Evolutionary conservation across 1,284 basidiomycete species (phyloP).

Genomic region (Stygiomarasmius scandens): DNA sequence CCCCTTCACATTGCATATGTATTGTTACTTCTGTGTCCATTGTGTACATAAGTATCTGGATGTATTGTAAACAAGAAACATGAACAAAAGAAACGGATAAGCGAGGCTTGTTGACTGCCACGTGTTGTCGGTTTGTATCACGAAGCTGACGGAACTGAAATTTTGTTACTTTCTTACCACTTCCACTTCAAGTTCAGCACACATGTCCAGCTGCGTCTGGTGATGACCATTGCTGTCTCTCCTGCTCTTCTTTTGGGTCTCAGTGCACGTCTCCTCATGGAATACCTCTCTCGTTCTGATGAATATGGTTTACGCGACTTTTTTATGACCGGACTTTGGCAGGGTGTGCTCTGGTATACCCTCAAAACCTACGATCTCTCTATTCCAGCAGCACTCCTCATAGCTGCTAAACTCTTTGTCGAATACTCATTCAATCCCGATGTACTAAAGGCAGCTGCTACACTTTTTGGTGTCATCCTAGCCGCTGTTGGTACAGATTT

Average conservation of each 20-base stretch:
- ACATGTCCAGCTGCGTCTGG: slow-evolving; percentile 13
- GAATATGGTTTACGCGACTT: slow-evolving; percentile 55
- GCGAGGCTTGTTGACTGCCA: not conserved
- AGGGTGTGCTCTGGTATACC: slow-evolving; percentile 73
- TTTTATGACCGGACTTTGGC: slow-evolving; percentile 71
- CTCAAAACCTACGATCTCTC: slow-evolving; percentile 56
- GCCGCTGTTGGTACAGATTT: slow-evolving; percentile 70
- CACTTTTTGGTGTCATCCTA: slow-evolving; percentile 62
- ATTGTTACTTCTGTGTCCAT: no score
- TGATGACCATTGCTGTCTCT: slow-evolving; percentile 42
- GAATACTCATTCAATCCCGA: slow-evolving; percentile 61
- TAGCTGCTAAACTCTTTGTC: slow-evolving; percentile 60
- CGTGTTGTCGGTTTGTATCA: not conserved
- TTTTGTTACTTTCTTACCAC: no score
- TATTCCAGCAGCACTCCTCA: slow-evolving; percentile 55
- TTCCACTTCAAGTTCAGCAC: slow-evolving; percentile 1
- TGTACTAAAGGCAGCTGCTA: slow-evolving; percentile 52
- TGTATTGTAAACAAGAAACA: no score
- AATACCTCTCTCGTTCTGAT: slow-evolving; percentile 49
- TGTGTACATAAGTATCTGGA: no score
- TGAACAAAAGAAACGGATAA: no score
- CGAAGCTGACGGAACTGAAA: no score
- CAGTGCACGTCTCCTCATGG: slow-evolving; percentile 69
- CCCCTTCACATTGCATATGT: no score
- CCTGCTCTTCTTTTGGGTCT: slow-evolving; percentile 57